phyloP scores from a whole-genome alignment of 345 rosid species.

The Hibiscus mutabilis region DNA sequence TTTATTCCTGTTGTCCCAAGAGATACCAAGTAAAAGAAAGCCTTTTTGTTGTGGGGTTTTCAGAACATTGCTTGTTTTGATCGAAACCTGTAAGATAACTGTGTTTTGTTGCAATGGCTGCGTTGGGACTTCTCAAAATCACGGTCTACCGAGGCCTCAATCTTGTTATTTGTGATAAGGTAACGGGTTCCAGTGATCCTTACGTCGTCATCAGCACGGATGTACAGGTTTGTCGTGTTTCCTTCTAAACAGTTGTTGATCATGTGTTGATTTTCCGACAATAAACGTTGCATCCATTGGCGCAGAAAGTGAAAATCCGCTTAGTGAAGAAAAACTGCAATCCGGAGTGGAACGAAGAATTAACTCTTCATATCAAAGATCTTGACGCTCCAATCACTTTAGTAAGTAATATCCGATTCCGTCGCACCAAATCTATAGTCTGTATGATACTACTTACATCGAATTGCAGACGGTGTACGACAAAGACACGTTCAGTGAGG shows the following conservation, averaged over 20 bases:
- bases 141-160: conserved; percentile 37
- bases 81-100: not conserved
- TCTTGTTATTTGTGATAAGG: conserved; percentile 36
- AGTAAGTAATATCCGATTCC: conserved; percentile 34
- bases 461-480: conserved; percentile 55
- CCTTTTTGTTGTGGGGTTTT: no score
- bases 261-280: no score
- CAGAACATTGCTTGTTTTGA: not conserved
- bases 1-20: not conserved
- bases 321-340: conserved; percentile 60
- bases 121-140: conserved; percentile 36
- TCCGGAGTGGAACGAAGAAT: conserved; percentile 81
- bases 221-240: conserved; percentile 28
- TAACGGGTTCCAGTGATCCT: conserved; percentile 46
- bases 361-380: conserved; percentile 52
- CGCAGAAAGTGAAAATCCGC: conserved; percentile 61
- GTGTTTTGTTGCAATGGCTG: conserved; percentile 26
- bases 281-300: not conserved
- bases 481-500: conserved; percentile 57
- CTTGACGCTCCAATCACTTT: conserved; percentile 39
- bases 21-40: not conserved
- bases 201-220: conserved; percentile 41
- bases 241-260: not conserved
- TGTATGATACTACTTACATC: not conserved
- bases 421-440: not conserved